These are phyloP conservation scores for Zalaria sp. DNA, from an alignment of 2,329 filamentous ascomycete species.

Conservation along the genomic window DNA sequence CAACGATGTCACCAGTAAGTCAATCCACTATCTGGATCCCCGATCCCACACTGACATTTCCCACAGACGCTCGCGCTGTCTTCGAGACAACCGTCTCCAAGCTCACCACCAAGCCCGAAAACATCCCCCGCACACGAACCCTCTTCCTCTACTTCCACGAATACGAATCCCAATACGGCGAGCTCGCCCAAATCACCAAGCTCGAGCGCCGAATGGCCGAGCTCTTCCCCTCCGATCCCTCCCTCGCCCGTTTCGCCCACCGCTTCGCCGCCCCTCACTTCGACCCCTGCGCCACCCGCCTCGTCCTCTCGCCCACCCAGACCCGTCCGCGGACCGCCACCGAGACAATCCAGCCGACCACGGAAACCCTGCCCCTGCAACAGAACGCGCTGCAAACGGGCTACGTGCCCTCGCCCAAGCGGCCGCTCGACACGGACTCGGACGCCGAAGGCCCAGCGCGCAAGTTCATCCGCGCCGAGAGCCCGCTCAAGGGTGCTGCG, in stretches of 20 bases:
- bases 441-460: constrained; percentile 63
- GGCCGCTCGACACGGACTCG: constrained; percentile 41
- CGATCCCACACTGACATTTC: constrained; percentile 6
- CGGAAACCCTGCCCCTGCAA: constrained; percentile 9
- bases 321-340: constrained; percentile 37
- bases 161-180: constrained; percentile 88
- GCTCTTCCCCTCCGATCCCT: constrained; percentile 79
- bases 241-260: constrained; percentile 58
- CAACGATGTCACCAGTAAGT: constrained; percentile 85
- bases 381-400: constrained; percentile 12
- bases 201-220: constrained; percentile 87
- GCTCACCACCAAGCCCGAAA: constrained; percentile 63
- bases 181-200: constrained; percentile 78
- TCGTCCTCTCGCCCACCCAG: constrained; percentile 75
- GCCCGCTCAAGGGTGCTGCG: constrained; percentile 81
- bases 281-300: constrained; percentile 66
- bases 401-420: constrained; percentile 29
- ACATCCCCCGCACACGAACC: constrained; percentile 60
- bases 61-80: constrained; percentile 74
- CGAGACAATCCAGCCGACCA: constrained; percentile 1
- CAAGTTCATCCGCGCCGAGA: constrained; percentile 79
- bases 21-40: constrained; percentile 7
- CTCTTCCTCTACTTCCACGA: constrained; percentile 88
- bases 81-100: constrained; percentile 89
- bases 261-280: constrained; percentile 59